Evolutionary conservation across 352 stramenopile species (phyloP).

Genomic region (Phytophthora meadii): DNA sequence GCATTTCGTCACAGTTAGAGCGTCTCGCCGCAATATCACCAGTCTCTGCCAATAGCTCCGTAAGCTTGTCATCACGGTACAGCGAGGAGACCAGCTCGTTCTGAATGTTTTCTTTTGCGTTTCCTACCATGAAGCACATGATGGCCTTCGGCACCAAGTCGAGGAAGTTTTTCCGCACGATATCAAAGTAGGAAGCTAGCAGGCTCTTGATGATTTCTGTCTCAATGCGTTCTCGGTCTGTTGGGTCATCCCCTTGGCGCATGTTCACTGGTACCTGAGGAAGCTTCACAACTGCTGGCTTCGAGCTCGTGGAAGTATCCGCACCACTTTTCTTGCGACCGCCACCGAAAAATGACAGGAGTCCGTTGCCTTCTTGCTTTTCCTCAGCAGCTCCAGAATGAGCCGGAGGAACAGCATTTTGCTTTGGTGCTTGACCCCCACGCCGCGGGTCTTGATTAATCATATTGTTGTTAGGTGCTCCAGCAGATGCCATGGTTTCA

Average conservation of each 20-base stretch:
- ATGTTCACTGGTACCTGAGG: constrained; percentile 97
- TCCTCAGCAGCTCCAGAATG: constrained; percentile 43
- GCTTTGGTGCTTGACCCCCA: constrained; percentile 34
- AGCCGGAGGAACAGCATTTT: constrained; percentile 19
- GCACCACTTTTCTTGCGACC: constrained; percentile 65
- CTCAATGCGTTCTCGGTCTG: constrained; percentile 96
- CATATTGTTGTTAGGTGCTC: constrained; percentile 45
- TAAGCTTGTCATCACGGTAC: constrained; percentile 97
- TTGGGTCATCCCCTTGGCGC: constrained; percentile 95
- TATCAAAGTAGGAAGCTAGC: constrained; percentile 98
- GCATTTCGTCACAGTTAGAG: constrained; percentile 97
- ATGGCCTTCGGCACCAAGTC: constrained; percentile 99
- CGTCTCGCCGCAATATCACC: constrained; percentile 95
- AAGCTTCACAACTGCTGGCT: constrained; percentile 91
- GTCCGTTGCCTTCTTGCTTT: constrained; percentile 64
- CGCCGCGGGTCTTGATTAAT: constrained; percentile 64
- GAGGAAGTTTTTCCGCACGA: constrained; percentile 99
- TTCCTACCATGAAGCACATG: constrained; percentile 97
- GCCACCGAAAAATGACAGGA: constrained; percentile 82
- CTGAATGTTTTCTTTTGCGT: constrained; percentile 97
- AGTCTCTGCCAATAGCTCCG: constrained; percentile 95
- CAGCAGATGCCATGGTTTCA: constrained; percentile 64
- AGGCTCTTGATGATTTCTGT: constrained; percentile 99
- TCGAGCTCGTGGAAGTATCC: constrained; percentile 35
- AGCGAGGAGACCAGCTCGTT: constrained; percentile 97